Percentiles rank a stretch among this genome's conserved stretches.
phyloP scores from a whole-genome alignment of 345 rosid species.

The Psidium guajava region DNA sequence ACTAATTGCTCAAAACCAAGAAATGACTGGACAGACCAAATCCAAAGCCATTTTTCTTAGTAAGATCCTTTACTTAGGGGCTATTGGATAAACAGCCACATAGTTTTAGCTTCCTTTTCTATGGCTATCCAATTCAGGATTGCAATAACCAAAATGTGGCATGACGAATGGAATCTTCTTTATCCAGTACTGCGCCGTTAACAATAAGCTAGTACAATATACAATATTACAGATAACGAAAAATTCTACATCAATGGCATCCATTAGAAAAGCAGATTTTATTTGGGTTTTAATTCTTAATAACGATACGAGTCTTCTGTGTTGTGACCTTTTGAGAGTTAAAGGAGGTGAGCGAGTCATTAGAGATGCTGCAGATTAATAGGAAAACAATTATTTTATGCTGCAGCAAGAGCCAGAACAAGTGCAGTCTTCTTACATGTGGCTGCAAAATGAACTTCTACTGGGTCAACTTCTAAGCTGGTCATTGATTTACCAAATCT shows the following conservation, averaged over 20 bases:
- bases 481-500: not conserved
- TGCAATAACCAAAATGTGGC: not conserved
- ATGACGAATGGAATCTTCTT: not conserved
- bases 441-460: not conserved
- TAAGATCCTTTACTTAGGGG: not conserved
- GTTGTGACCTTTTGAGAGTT: not conserved
- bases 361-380: not conserved
- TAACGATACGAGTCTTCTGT: not conserved
- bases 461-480: not conserved
- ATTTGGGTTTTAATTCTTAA: not conserved
- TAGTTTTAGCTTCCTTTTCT: not conserved
- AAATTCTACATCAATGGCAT: not conserved
- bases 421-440: not conserved
- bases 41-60: not conserved
- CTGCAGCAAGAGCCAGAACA: not conserved
- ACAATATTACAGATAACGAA: not conserved
- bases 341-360: not conserved
- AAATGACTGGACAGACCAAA: not conserved
- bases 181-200: not conserved
- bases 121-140: not conserved
- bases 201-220: not conserved
- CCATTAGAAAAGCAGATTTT: not conserved
- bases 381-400: not conserved
- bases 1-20: not conserved
- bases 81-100: not conserved